Base-by-base conservation (phyloP, 306 rosid genomes). In the Arachis stenosperma region DNA sequence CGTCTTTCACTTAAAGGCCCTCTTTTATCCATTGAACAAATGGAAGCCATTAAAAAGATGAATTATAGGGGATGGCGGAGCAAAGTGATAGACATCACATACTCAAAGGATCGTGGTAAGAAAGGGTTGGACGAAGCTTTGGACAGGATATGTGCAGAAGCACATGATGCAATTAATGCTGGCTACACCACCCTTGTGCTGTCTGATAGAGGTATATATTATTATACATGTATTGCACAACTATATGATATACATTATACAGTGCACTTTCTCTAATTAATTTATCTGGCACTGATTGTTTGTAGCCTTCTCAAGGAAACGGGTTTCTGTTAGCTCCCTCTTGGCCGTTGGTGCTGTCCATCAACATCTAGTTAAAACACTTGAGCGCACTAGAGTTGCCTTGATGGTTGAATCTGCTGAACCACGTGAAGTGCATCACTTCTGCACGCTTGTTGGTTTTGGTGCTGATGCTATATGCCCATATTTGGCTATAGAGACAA, bases 341-440 rank as follows among this genome's bases (percentile, higher is more conserved):
- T 76, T 95, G 67, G 96, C 98, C 69, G 92, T 95, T 69, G 99
- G 99, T 53, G 92, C 99, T 41, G 98, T 95, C 77, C 99, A 95
- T 81, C 99, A 95, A 82, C 83, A 87, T 84, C 88, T 95, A 22
- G 99, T 95, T 63, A 95, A 83, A 83, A 87, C 85, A 54, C 93
- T 88, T 36, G 98, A 90, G 81, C 99, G 99, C 70, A 91, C 99
- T 14, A 87, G 85, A 81, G 98, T 90, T 79, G 99, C 97, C 65
- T 79, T 95, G 82, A 87, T 91, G 61, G 81, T 95, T 65, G 99
- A 95, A 87, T 90, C 99, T 80, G 99, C 99, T 2, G 99, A 91
- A 81, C 97, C 99, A 41, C 97, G 99, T 41, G 99, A 95, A 83
- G 97, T 95, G 67, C 99, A 95, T 69, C 99, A 95, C 84, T 95